Base-by-base conservation (phyloP, 2,329 filamentous ascomycete species). In the Thielaviopsis populi region DNA sequence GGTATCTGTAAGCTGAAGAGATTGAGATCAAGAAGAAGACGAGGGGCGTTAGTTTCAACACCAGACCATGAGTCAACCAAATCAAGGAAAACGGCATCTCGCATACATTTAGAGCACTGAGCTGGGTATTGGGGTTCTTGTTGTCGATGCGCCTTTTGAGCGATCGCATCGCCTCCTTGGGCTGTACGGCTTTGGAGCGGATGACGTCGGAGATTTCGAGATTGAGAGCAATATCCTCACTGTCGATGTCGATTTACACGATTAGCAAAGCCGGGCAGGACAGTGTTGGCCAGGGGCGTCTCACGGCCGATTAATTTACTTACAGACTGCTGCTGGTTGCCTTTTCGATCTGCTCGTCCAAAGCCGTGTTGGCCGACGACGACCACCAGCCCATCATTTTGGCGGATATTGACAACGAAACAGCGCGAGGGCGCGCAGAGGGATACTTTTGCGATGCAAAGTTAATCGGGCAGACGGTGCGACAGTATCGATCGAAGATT, bases 141-240 rank as follows among this genome's bases (percentile, higher is more conserved):
- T 96, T 91, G 75, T 89, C 91, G 78, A 99, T 91, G 73, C 94
- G 86, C 73, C 85, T 85, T 78, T 96, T 97, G 71, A 99, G 79
- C 53, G 90, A 92, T 73, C 91, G 89, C 94, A 99, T 99, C 67
- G 94, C 94, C 75, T 99, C 94, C 75, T 92, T 96, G 63, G 94
- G 92, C 74, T 91, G 91, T 61, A 99, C 92, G 19, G 91, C 95
- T 79, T 97, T 97, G 71, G 91, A 97, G 70, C 94, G 85, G 74
- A 99, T 96, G 70, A 95, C 80, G 77, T 99, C 94, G 74, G 92
- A 96, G 70, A 99, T 97, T 76, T 99, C 94, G 71, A 99, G 85
- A 74, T 97, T 97, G 69, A 96, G 83, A 48, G 94, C 88, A 73
- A 99, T 97, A 72, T 99, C 92, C 76, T 99, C 91, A 69, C 90